A percentile compares a stretch with the other conserved stretches of the same genome.
Evolutionary conservation across 2,329 filamentous ascomycete species (phyloP).

Genomic region (Cladosporium velox): DNA sequence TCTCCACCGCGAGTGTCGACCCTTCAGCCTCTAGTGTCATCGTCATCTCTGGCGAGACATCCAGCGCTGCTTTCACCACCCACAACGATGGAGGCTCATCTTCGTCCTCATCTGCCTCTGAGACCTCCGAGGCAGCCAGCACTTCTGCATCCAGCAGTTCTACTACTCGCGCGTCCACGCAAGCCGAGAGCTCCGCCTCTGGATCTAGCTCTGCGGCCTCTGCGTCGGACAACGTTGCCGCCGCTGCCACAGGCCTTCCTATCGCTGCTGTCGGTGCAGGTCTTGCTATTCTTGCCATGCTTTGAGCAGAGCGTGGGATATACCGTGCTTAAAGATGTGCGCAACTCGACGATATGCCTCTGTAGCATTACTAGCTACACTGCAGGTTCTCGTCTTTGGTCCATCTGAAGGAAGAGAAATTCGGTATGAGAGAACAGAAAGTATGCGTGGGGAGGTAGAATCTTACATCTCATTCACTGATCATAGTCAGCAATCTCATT

Average conservation of each 20-base stretch:
- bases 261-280: not conserved
- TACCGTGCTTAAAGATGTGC: not conserved
- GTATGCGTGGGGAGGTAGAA: not conserved
- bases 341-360: not conserved
- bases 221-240: not conserved
- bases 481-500: not conserved
- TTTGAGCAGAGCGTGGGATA: not conserved
- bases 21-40: not conserved
- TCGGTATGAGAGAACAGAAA: not conserved
- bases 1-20: not conserved
- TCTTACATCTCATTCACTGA: not conserved
- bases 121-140: not conserved
- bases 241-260: not conserved
- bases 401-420: not conserved
- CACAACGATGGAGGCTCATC: not conserved
- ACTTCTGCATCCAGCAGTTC: not conserved
- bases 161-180: not conserved
- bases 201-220: not conserved
- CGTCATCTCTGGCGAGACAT: not conserved
- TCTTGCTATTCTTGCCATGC: not conserved
- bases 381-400: not conserved
- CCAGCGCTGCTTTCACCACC: not conserved
- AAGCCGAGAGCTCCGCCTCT: not conserved
- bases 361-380: not conserved
- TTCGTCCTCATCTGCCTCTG: not conserved